phyloP scores from a whole-genome alignment of 441 rosid genomes.

The Arabidopsis lyrata region DNA sequence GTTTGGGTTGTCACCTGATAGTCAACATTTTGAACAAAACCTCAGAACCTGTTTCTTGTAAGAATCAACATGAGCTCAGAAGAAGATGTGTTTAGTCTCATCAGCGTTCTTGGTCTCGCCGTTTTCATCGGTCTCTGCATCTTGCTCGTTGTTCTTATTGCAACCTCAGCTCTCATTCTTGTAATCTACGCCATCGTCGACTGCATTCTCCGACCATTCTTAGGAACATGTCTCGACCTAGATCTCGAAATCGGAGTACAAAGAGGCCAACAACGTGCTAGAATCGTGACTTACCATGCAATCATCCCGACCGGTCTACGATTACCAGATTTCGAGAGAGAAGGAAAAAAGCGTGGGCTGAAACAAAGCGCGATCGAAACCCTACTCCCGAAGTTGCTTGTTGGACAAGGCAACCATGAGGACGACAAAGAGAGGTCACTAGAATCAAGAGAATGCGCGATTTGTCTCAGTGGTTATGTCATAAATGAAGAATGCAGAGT shows the following conservation, averaged over 20 bases:
- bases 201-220: constrained; percentile 41
- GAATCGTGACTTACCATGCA: constrained; percentile 41
- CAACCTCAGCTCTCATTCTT: constrained; percentile 38
- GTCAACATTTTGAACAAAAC: constrained; percentile 19
- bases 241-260: constrained; percentile 43
- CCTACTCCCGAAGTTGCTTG: constrained; percentile 38
- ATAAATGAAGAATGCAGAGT: constrained; percentile 40
- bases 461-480: constrained; percentile 41
- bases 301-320: constrained; percentile 5
- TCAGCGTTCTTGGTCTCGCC: constrained; percentile 36
- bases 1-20: constrained; percentile 6
- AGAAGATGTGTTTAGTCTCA: constrained; percentile 39
- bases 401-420: constrained; percentile 30
- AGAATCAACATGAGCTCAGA: constrained; percentile 38
- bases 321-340: background rate
- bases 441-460: constrained; percentile 33
- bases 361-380: constrained; percentile 40
- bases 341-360: constrained; percentile 14
- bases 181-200: constrained; percentile 40
- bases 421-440: background rate
- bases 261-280: constrained; percentile 38
- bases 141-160: constrained; percentile 37
- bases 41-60: constrained; percentile 29
- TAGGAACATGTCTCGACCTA: constrained; percentile 33
- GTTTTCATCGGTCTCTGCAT: constrained; percentile 41